phyloP scores from a whole-genome alignment of 1,284 basidiomycete genomes.

The Boletus smithii region DNA sequence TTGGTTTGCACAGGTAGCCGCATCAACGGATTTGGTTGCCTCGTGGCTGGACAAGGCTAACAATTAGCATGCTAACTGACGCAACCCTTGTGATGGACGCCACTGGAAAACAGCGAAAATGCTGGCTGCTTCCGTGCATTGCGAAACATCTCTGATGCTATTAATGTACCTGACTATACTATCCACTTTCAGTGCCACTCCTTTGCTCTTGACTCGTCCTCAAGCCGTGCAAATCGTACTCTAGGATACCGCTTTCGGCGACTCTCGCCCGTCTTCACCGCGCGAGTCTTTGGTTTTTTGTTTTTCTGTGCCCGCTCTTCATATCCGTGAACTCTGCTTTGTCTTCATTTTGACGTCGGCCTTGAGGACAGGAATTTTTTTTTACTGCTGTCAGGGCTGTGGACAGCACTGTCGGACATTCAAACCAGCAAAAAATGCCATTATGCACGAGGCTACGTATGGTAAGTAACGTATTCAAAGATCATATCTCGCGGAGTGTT shows the following conservation, averaged over 20 bases:
- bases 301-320: conserved; percentile 2
- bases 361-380: conserved; percentile 4
- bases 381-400: conserved; percentile 11
- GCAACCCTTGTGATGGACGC: conserved; percentile 1
- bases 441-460: not conserved
- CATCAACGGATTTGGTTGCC: conserved; percentile 7
- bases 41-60: conserved; percentile 19
- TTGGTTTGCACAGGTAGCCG: not conserved
- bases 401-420: conserved; percentile 8
- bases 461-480: not conserved
- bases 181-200: not conserved
- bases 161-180: conserved; percentile 13
- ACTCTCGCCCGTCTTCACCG: not conserved
- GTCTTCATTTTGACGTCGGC: conserved; percentile 10
- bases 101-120: not conserved
- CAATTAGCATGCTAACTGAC: conserved; percentile 1
- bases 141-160: conserved; percentile 4
- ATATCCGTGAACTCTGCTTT: conserved; percentile 12
- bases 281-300: not conserved
- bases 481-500: conserved; percentile 11
- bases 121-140: conserved; percentile 11
- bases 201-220: not conserved
- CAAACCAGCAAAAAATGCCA: no score
- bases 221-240: conserved; percentile 4
- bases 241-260: not conserved